Evolutionary conservation across 306 rosid species (phyloP).

Genomic region (Fagus crenata): DNA sequence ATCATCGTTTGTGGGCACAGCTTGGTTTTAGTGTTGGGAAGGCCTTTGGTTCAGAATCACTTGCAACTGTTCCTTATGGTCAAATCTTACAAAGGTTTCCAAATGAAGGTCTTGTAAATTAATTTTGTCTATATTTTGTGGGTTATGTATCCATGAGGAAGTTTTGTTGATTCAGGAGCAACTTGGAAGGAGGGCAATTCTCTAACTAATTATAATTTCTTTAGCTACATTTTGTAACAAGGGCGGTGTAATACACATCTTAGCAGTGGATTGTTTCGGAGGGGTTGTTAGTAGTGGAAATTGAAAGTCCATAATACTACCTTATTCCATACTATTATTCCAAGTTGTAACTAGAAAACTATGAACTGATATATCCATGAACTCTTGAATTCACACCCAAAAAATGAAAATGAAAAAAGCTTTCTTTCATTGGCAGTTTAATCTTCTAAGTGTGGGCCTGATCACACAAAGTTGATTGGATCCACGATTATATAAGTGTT

Average conservation of each 20-base stretch:
- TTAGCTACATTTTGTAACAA: conserved; percentile 22
- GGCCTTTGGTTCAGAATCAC: conserved; percentile 24
- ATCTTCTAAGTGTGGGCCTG: no score
- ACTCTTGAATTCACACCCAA: no score
- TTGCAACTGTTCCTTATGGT: conserved; percentile 23
- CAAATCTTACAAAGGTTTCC: conserved; percentile 10
- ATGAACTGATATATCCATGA: no score
- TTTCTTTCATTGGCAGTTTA: no score
- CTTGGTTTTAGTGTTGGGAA: conserved; percentile 3
- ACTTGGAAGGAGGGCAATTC: conserved; percentile 22
- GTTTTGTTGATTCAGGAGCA: conserved; percentile 36
- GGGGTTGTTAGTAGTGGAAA: not conserved
- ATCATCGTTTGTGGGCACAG: conserved; percentile 8
- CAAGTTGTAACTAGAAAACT: no score
- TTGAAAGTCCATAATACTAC: not conserved
- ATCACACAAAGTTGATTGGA: no score
- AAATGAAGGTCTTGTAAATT: conserved; percentile 23
- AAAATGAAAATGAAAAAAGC: no score
- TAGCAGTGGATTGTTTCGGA: not conserved
- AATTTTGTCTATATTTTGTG: conserved; percentile 28
- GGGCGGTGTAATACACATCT: not conserved
- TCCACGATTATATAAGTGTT: no score
- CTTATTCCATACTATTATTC: not conserved
- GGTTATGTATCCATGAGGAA: conserved; percentile 29
- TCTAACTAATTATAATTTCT: conserved; percentile 18